These are phyloP conservation scores for Saccharum hybrid DNA, from an alignment of 202 grass and related monocot species.

Conservation along the genomic window DNA sequence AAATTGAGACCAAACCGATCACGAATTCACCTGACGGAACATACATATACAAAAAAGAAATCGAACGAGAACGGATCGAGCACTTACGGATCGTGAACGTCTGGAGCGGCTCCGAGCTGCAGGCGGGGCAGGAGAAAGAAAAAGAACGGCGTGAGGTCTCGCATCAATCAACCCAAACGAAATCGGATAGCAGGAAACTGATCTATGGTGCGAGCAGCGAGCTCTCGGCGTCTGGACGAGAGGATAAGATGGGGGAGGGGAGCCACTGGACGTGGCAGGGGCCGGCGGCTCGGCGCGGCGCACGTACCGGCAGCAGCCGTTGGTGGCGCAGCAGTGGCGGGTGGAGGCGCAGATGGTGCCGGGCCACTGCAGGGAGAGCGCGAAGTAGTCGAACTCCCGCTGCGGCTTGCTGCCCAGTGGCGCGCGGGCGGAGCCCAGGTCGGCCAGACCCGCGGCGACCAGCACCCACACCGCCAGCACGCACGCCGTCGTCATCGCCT, in stretches of 20 bases:
- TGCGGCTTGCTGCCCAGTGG: slow-evolving; percentile 26
- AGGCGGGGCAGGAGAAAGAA: not conserved
- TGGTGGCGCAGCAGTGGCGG: slow-evolving; percentile 61
- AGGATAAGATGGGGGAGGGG: not conserved
- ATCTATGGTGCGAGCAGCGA: not conserved
- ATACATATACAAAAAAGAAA: not conserved
- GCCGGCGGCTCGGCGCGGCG: not conserved
- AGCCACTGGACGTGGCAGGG: not conserved
- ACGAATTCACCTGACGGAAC: not conserved
- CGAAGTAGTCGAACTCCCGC: slow-evolving; percentile 77
- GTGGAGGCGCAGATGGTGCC: slow-evolving; percentile 70
- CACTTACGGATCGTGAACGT: slow-evolving; percentile 75
- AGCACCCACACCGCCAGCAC: slow-evolving; percentile 16
- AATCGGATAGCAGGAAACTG: not conserved
- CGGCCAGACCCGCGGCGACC: slow-evolving; percentile 11
- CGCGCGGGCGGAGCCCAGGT: slow-evolving; percentile 1
- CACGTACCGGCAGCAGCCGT: slow-evolving; percentile 69
- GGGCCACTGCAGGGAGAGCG: slow-evolving; percentile 68
- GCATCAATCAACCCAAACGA: not conserved
- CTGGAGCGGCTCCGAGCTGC: slow-evolving; percentile 55
- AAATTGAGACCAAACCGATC: not conserved
- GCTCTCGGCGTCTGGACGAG: not conserved
- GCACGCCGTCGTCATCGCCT: slow-evolving; percentile 13
- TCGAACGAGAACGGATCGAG: not conserved
- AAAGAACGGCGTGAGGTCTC: slow-evolving; percentile 6